Evolutionary conservation across 768 basidiomycete genomes (phyloP).

Genomic region (Leccinum subgranulosum): DNA sequence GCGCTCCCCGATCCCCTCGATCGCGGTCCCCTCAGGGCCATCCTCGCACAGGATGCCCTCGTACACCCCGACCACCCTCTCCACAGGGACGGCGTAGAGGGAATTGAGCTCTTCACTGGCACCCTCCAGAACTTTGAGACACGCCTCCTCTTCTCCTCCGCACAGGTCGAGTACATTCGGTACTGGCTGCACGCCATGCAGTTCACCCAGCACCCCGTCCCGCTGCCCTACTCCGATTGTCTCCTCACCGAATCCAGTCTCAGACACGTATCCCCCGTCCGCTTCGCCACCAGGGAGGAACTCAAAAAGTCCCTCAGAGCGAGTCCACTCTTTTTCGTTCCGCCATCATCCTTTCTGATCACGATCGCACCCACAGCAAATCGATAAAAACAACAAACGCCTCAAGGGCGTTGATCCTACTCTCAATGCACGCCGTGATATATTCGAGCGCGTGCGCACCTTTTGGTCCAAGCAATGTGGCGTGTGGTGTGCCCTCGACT

Average conservation of each 20-base stretch:
- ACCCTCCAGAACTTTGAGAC: slow-evolving; percentile 70
- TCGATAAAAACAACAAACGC: slow-evolving; percentile 79
- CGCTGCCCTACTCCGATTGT: slow-evolving; percentile 76
- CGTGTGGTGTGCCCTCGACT: slow-evolving; percentile 75
- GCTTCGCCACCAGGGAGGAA: slow-evolving; percentile 51
- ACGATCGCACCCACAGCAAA: slow-evolving; percentile 42
- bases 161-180: slow-evolving; percentile 80
- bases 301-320: slow-evolving; percentile 65
- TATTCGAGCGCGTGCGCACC: slow-evolving; percentile 66
- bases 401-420: slow-evolving; percentile 61
- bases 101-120: slow-evolving; percentile 73
- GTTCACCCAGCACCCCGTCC: slow-evolving; percentile 60
- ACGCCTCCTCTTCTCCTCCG: slow-evolving; percentile 78
- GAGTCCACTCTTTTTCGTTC: neutral
- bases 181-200: slow-evolving; percentile 80
- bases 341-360: neutral
- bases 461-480: slow-evolving; percentile 63
- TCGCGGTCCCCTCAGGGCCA: slow-evolving; percentile 60
- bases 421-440: slow-evolving; percentile 53
- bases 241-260: slow-evolving; percentile 61
- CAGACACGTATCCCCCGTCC: slow-evolving; percentile 53
- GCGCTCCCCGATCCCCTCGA: slow-evolving; percentile 59
- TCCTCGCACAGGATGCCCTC: slow-evolving; percentile 68
- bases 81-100: slow-evolving; percentile 56
- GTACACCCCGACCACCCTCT: slow-evolving; percentile 73